Percentiles rank a stretch among this genome's conserved stretches.
These are phyloP conservation scores for Polygonum aviculare DNA, from an alignment of 148 eudicot species.

Conservation along the genomic window DNA sequence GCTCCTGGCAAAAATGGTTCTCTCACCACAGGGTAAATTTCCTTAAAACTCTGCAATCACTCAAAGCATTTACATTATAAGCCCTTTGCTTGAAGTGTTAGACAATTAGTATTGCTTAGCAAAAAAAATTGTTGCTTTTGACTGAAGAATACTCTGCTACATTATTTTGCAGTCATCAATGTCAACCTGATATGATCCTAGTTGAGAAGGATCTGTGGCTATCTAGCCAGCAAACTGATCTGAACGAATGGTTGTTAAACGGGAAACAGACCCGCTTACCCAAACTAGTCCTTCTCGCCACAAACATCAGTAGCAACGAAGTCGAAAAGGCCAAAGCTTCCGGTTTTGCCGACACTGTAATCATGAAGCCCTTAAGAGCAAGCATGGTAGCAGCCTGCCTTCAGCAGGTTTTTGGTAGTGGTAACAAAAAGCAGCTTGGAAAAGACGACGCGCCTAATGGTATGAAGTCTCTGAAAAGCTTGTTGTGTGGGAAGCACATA, in stretches of 20 bases:
- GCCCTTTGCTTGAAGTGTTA: too few species aligned
- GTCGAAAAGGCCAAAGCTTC: conserved; percentile 41
- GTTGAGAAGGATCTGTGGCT: conserved; percentile 64
- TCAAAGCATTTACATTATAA: not conserved
- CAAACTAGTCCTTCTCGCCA: conserved; percentile 51
- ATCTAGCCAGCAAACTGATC: conserved; percentile 23
- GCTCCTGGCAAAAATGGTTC: conserved; percentile 23
- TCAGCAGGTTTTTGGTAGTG: conserved; percentile 53
- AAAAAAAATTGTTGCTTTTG: too few species aligned
- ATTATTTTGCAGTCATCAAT: conserved; percentile 22
- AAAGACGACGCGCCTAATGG: conserved; percentile 28
- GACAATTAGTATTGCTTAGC: too few species aligned
- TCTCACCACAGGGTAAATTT: conserved; percentile 30
- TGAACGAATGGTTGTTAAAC: conserved; percentile 18
- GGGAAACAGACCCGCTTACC: conserved; percentile 32
- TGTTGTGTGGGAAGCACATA: conserved; percentile 52
- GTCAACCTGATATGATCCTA: conserved; percentile 44
- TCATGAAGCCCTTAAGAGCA: conserved; percentile 65
- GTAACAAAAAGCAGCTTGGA: conserved; percentile 29
- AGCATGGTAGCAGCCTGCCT: conserved; percentile 68
- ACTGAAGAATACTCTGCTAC: too few species aligned
- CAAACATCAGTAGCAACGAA: conserved; percentile 33
- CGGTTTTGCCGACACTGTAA: conserved; percentile 61
- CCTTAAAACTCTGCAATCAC: not conserved
- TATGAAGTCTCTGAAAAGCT: conserved; percentile 24